Conservation (phyloP, 495 filamentous ascomycete genomes). For the Xylaria flabelliformis region DNA sequence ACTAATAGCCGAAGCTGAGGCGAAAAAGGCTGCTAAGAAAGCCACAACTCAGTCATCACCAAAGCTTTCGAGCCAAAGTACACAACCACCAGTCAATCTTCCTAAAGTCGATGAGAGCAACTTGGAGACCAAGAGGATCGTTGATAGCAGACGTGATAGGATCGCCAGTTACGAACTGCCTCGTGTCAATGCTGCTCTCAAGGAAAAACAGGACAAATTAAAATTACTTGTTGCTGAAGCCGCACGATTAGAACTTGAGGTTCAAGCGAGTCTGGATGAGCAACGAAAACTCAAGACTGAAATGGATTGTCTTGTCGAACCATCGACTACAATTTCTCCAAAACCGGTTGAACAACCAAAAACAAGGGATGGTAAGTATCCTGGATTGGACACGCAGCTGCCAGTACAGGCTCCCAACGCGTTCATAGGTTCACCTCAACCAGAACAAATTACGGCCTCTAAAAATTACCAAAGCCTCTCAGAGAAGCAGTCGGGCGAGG, state of each 20-base stretch:
- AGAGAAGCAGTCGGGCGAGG: not conserved
- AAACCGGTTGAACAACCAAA: conserved; percentile 39
- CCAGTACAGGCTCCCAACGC: not conserved
- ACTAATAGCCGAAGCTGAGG: conserved; percentile 78
- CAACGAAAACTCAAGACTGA: conserved; percentile 60
- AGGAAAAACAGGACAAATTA: conserved; percentile 57
- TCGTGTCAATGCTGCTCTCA: conserved; percentile 61
- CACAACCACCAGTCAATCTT: conserved; percentile 30
- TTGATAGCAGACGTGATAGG: conserved; percentile 56
- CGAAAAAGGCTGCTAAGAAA: conserved; percentile 56
- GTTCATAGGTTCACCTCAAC: not conserved
- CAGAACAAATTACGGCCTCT: not conserved
- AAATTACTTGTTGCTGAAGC: conserved; percentile 63
- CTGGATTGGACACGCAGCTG: not conserved
- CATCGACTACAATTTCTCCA: conserved; percentile 49
- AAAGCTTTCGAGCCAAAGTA: conserved; percentile 33
- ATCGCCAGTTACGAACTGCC: conserved; percentile 64
- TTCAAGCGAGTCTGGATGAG: conserved; percentile 54
- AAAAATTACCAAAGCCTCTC: not conserved
- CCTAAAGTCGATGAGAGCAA: conserved; percentile 27
- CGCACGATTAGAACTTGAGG: conserved; percentile 63
- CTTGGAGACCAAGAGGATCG: conserved; percentile 33
- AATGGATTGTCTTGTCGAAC: conserved; percentile 57
- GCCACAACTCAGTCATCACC: conserved; percentile 35
- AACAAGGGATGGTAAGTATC: conserved; percentile 26